Evolutionary conservation across 768 basidiomycete genomes (phyloP), one percentile per base, ranked within the genome.

Genomic region (Lentinus brumalis): DNA sequence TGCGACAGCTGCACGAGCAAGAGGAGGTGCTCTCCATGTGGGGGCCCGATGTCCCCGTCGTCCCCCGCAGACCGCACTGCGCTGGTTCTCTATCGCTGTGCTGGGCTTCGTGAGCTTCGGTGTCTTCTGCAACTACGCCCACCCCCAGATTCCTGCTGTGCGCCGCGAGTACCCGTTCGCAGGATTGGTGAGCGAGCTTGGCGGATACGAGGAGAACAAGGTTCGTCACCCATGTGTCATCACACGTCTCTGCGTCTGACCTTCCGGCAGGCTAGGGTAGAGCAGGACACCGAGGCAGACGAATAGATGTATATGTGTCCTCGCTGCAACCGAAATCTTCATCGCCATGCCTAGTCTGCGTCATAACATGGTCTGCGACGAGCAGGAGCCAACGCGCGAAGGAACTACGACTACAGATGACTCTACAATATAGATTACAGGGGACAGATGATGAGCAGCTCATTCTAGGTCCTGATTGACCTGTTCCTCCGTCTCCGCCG

Each of bases 21-120:
- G 91, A 93, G 53, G 92, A 94, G 68, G 77, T 90, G 26, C 74
- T 88, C 57, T 91, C 89, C 40, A 91, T 94, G 89, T 94, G 91
- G 91, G 91, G 91, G 29, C 91, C 91, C 21, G 92, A 94, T 68
- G 77, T 84, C 31, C 83, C 92, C 42, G 80, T 81, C 21, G 76
- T 91, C 12, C 75, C 12, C 86, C 89, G 29, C 73, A 79, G 7
- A 79, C 72, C 2, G 92, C 92, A 7, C 71, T 88, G 39, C 79
- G 81, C 52, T 88, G 89, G 47, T 89, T 94, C 70, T 66, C 81
- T 12, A 71, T 87, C 53, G 91, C 86, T 0, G 75, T 79, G 18
- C 71, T 81, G 29, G 82, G 81, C n/a, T 89, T 94, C 64, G 78
- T 87, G 44, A 76, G 80, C 3, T 83, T 88, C 61, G 91, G 85